Percentiles rank a stretch among this genome's conserved stretches.
These are phyloP conservation scores for Tolypocladium capitatum DNA, from an alignment of 2,329 filamentous ascomycete genomes.

Conservation along the genomic window DNA sequence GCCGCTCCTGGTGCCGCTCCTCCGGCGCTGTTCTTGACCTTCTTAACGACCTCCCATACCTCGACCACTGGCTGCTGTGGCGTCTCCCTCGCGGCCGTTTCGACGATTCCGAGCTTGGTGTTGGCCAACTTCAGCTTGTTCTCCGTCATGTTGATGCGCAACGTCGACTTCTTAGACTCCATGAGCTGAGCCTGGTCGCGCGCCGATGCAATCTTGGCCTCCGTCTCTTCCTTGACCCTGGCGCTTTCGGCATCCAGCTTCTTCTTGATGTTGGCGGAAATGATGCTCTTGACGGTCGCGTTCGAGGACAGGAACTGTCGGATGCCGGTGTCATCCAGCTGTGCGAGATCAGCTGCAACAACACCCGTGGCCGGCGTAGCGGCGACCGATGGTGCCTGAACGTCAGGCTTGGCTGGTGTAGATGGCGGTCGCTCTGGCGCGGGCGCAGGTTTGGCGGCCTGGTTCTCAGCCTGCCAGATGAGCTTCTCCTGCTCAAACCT, in stretches of 20 bases:
- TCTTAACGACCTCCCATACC: slow-evolving; percentile 74
- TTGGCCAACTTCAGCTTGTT: slow-evolving; percentile 49
- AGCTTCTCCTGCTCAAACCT: slow-evolving; percentile 50
- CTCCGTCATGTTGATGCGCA: slow-evolving; percentile 69
- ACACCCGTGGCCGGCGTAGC: slow-evolving; percentile 23
- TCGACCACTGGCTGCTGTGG: slow-evolving; percentile 72
- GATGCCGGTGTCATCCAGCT: slow-evolving; percentile 40
- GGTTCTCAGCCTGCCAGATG: slow-evolving; percentile 45
- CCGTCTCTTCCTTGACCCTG: slow-evolving; percentile 42
- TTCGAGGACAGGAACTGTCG: slow-evolving; percentile 45
- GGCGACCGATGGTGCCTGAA: slow-evolving; percentile 10
- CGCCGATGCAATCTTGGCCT: slow-evolving; percentile 39
- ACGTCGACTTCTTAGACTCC: slow-evolving; percentile 58
- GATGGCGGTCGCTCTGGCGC: slow-evolving; percentile 13
- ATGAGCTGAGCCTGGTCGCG: slow-evolving; percentile 55
- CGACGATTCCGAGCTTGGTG: slow-evolving; percentile 66
- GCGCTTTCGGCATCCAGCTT: slow-evolving; percentile 54
- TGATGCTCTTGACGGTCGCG: slow-evolving; percentile 42
- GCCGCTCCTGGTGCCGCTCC: slow-evolving; percentile 7
- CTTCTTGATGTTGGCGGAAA: slow-evolving; percentile 52
- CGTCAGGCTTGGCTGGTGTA: slow-evolving; percentile 24
- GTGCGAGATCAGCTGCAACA: slow-evolving; percentile 28
- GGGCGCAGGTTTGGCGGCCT: slow-evolving; percentile 8
- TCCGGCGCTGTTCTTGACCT: slow-evolving; percentile 45
- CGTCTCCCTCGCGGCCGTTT: slow-evolving; percentile 72